Percentiles rank a stretch among this genome's conserved stretches.
These are phyloP conservation scores for Aspergillus steynii DNA, from an alignment of 495 filamentous ascomycete species.

Conservation along the genomic window DNA sequence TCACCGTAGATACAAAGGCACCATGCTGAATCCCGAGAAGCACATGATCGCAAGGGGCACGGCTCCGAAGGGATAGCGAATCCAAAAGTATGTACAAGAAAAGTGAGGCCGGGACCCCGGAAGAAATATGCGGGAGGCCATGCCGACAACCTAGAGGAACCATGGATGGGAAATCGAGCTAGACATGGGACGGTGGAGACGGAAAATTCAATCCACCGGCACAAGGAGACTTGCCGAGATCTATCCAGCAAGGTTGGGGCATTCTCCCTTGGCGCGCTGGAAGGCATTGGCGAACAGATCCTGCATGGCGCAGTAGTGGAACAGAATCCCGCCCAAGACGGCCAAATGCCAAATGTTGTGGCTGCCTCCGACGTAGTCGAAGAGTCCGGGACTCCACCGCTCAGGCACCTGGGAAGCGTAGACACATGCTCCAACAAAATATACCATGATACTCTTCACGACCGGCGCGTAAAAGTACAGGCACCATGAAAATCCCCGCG, in stretches of 20 bases:
- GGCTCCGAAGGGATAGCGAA: neutral
- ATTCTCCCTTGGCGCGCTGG: conserved; percentile 59
- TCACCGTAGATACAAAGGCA: neutral
- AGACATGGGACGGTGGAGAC: neutral
- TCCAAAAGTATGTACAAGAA: neutral
- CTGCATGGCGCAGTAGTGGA: conserved; percentile 96
- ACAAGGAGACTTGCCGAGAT: neutral
- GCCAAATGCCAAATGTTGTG: conserved; percentile 99
- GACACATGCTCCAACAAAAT: conserved; percentile 77
- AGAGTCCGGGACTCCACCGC: conserved; percentile 85
- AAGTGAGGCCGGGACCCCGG: neutral
- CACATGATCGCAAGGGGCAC: neutral
- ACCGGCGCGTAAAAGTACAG: conserved; percentile 89
- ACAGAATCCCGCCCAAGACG: conserved; percentile 93
- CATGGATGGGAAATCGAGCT: neutral
- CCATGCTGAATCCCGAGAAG: neutral
- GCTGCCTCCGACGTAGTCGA: conserved; percentile 91
- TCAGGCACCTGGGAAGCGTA: conserved; percentile 97
- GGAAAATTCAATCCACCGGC: neutral
- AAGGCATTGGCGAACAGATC: conserved; percentile 90
- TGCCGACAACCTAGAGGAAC: neutral
- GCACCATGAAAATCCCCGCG: conserved; percentile 72
- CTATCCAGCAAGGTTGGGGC: conserved; percentile 38
- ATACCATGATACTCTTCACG: conserved; percentile 79
- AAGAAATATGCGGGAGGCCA: neutral